Percentiles rank a stretch among this genome's conserved stretches.
Evolutionary conservation across 768 basidiomycete genomes (phyloP).

Genomic region (Leccinum barrowsii): DNA sequence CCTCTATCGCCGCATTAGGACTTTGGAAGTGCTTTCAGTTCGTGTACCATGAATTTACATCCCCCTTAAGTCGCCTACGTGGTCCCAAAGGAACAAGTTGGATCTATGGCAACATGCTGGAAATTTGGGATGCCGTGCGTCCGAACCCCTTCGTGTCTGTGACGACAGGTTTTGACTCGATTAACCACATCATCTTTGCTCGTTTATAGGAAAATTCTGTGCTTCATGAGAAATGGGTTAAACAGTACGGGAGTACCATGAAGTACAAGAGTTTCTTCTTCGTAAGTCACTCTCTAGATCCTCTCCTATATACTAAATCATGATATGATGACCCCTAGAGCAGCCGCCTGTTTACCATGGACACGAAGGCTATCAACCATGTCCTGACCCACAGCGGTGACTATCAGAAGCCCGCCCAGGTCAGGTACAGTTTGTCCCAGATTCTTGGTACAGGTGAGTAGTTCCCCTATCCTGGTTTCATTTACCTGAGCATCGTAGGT

Average conservation of each 20-base stretch:
- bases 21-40: slow-evolving; percentile 9
- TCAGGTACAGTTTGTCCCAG: slow-evolving; percentile 1
- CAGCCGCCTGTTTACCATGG: neutral
- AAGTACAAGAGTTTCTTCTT: slow-evolving; percentile 10
- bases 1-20: neutral
- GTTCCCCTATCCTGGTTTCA: neutral
- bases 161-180: no score
- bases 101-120: slow-evolving; percentile 48
- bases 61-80: slow-evolving; percentile 45
- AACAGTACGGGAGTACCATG: slow-evolving; percentile 10
- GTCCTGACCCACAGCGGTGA: neutral
- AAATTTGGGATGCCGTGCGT: slow-evolving; percentile 41
- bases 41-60: slow-evolving; percentile 35
- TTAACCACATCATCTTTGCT: neutral
- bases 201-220: slow-evolving; percentile 2
- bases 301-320: neutral
- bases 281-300: neutral
- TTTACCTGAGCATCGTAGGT: neutral
- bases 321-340: neutral
- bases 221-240: slow-evolving; percentile 17
- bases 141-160: no score
- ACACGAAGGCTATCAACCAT: slow-evolving; percentile 4
- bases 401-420: slow-evolving; percentile 1
- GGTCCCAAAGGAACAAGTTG: slow-evolving; percentile 41
- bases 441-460: neutral